Evolutionary conservation across 495 filamentous ascomycete species (phyloP).

Genomic region (Acidiella bohemica): DNA sequence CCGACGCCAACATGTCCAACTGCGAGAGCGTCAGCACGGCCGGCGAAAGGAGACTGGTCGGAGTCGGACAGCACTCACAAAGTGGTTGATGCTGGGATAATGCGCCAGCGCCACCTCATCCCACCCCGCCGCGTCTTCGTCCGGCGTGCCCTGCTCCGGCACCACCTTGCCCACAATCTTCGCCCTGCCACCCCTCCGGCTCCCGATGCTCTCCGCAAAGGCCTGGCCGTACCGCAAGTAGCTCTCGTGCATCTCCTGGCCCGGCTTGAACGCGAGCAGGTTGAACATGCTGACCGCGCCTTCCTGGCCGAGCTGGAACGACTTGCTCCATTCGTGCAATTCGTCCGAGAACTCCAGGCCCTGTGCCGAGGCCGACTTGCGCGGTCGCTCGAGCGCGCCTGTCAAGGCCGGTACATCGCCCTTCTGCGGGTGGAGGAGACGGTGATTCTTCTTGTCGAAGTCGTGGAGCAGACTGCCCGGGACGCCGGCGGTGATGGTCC

Average conservation of each 20-base stretch:
- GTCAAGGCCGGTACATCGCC: slow-evolving; percentile 31
- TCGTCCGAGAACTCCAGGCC: slow-evolving; percentile 41
- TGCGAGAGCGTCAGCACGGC: too few species aligned
- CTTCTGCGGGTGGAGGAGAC: slow-evolving; percentile 32
- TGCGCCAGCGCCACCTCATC: slow-evolving; percentile 52
- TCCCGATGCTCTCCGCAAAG: slow-evolving; percentile 41
- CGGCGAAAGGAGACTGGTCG: too few species aligned
- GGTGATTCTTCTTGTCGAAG: slow-evolving; percentile 36
- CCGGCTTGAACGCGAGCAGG: slow-evolving; percentile 44
- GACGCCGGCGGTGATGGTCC: slow-evolving; percentile 41
- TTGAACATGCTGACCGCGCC: slow-evolving; percentile 56
- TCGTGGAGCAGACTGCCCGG: slow-evolving; percentile 37
- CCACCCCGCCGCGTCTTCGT: slow-evolving; percentile 30
- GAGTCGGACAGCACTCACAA: too few species aligned
- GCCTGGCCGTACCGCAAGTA: slow-evolving; percentile 47
- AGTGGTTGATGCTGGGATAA: slow-evolving; percentile 51
- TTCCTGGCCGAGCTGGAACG: slow-evolving; percentile 10
- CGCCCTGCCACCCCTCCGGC: slow-evolving; percentile 41
- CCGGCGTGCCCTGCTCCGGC: slow-evolving; percentile 13
- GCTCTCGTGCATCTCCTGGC: slow-evolving; percentile 33
- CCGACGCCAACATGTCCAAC: slow-evolving; percentile 47
- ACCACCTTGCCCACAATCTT: slow-evolving; percentile 52
- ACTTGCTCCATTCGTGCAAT: slow-evolving; percentile 38
- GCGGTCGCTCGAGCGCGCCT: slow-evolving; percentile 27
- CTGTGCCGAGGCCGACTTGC: slow-evolving; percentile 32